Evolutionary conservation across 2,329 filamentous ascomycete genomes (phyloP), one percentile per base, ranked within the genome.

Genomic region (Arthrobotrys sinensis): DNA sequence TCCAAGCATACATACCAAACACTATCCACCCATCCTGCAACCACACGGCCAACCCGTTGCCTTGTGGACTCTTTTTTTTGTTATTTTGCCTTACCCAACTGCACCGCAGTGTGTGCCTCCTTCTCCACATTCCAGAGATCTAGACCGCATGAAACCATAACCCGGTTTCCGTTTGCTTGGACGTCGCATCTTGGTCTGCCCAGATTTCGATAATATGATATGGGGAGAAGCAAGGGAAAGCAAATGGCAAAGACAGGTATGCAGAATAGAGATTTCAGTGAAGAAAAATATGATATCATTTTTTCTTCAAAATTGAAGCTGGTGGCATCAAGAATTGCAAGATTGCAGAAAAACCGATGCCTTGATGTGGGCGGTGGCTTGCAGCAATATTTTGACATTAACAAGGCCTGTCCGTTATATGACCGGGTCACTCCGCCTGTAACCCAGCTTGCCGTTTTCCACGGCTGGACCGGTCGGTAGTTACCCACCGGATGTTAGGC

Each of bases 61-160:
- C 63, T 67, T 63, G 32, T 43, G 10, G n/a, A n/a, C 2, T 1
- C 34, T 14, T 60, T 38, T 60, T 60, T 43, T 60, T 60, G 12
- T 14, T 60, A 21, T 60, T 24, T 14, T 43, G n/a, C 11, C n/a
- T 50, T 38, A 14, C 36, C 10, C 14, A 38, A 24, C n/a, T 32
- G 50, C 38, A 43, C 40, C 32, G 16, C 48, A 43, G 28, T 32
- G 36, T 53, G 57, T 36, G 55, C 11, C 68, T 43, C 16, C 16
- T 60, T 46, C 70, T 67, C 68, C 69, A 66, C 69, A 73, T 73
- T 73, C 69, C 63, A 62, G 52, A 78, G 67, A 78, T 78, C 75
- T 78, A 78, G 75, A 78, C 65, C 67, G 36, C 52, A 75, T 65
- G 55, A 68, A 28, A 50, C 40, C 46, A 66, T 43, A 34, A 57